Evolutionary conservation across 2,329 filamentous ascomycete genomes (phyloP), one percentile per base, ranked within the genome.

Genomic region (Colletotrichum tofieldiae): DNA sequence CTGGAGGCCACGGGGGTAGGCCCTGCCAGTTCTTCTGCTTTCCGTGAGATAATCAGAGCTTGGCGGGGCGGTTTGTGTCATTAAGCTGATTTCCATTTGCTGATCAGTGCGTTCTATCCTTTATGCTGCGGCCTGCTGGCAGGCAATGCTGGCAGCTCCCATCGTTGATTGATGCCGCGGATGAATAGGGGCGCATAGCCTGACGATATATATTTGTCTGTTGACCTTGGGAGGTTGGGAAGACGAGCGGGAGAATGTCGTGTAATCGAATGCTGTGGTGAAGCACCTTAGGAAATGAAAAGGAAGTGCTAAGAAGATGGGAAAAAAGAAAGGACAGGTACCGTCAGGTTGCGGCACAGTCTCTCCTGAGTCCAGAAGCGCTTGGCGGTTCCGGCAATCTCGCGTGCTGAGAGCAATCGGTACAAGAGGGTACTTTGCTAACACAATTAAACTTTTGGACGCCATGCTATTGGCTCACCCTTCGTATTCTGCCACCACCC

Each of bases 291-390:
- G 26, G 14, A 23, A n/a, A 41, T 43, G 32, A 39, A 52, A 54
- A 23, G 11, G 32, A 47, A 41, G 35, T 16, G 26, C n/a, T 18
- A 47, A 18, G 12, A 37, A 35, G 23, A 49, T 23, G 49, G 12
- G 18, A 14, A 41, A 55, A 16, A 49, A 37, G 54, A 29, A 20
- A 52, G 26, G 37, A 45, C 61, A 55, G 18, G 69, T 68, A 45
- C 65, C 69, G 23, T 47, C 16, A 65, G 54, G 70, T 45, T 72
- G 52, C 66, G 39, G 70, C 54, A 54, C 70, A 59, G 70, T 65
- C 39, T 70, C 69, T 69, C 70, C 66, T 70, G 70, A 72, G 65
- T 70, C 70, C 65, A 72, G 65, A 72, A 65, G 70, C 60, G 60
- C 65, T 72, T 72, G 65, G 70, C 69, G 56, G 47, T 39, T 72